Conservation (phyloP, 345 rosid genomes). For the Physaria fendleri region DNA sequence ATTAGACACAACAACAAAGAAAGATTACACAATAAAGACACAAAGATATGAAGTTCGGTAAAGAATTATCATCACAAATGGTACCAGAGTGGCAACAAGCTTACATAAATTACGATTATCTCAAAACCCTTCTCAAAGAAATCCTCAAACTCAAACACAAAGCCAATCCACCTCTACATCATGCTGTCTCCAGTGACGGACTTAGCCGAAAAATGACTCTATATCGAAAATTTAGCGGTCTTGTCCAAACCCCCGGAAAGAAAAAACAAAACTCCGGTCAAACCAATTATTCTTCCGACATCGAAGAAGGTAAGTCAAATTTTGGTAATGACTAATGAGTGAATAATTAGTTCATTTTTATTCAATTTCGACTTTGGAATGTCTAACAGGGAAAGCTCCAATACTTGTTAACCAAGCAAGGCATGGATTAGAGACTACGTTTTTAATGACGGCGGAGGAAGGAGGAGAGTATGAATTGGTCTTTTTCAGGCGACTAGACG, state of each 20-base stretch:
- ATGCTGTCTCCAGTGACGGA: slow-evolving; percentile 21
- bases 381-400: slow-evolving; percentile 1
- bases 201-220: slow-evolving; percentile 31
- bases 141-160: slow-evolving; percentile 34
- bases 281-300: background rate
- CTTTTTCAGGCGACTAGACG: slow-evolving; percentile 55
- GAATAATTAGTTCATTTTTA: background rate
- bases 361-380: background rate
- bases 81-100: slow-evolving; percentile 80
- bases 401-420: slow-evolving; percentile 39
- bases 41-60: slow-evolving; percentile 62
- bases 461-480: slow-evolving; percentile 62
- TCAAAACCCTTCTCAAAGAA: slow-evolving; percentile 56
- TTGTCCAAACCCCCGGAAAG: slow-evolving; percentile 17
- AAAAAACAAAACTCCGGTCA: slow-evolving; percentile 16
- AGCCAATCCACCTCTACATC: slow-evolving; percentile 11
- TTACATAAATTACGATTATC: slow-evolving; percentile 47
- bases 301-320: slow-evolving; percentile 40
- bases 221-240: slow-evolving; percentile 63
- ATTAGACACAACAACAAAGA: background rate
- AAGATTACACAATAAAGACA: background rate
- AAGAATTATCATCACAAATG: slow-evolving; percentile 57
- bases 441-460: slow-evolving; percentile 40
- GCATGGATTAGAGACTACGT: slow-evolving; percentile 37
- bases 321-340: too few species aligned